These are phyloP conservation scores for Keithomyces neogunnii DNA, from an alignment of 2,329 filamentous ascomycete species.

Conservation along the genomic window DNA sequence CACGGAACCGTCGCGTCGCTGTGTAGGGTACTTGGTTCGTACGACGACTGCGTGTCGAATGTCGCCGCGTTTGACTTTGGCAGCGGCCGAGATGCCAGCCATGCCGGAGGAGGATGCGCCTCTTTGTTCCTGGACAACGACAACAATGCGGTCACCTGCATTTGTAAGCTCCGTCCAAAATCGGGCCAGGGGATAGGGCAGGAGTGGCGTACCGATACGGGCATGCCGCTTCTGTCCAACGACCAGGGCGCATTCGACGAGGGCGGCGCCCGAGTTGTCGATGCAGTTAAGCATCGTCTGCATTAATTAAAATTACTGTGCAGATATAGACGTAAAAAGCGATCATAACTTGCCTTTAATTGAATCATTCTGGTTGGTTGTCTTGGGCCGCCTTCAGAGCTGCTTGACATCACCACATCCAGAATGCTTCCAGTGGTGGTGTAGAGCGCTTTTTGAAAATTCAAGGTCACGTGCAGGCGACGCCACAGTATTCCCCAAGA, in stretches of 20 bases:
- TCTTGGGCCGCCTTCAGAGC: conserved; percentile 5
- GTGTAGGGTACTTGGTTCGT: conserved; percentile 78
- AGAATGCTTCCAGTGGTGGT: neutral
- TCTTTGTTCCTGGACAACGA: conserved; percentile 95
- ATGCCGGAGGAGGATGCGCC: conserved; percentile 64
- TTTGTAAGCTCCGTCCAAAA: neutral
- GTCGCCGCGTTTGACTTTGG: conserved; percentile 93
- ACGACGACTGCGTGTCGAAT: conserved; percentile 95
- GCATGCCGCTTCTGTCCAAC: conserved; percentile 84
- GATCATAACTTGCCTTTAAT: conserved; percentile 55
- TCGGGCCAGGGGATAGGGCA: neutral
- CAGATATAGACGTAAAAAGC: neutral
- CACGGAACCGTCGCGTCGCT: conserved; percentile 79
- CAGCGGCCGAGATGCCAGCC: conserved; percentile 64
- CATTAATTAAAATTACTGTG: conserved; percentile 8
- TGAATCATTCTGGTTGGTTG: conserved; percentile 67
- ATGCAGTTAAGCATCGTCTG: conserved; percentile 98
- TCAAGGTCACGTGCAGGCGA: conserved; percentile 2
- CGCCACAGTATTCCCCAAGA: conserved; percentile 1
- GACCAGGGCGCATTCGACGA: conserved; percentile 93
- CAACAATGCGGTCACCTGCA: conserved; percentile 88
- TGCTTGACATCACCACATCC: neutral
- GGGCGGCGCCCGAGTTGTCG: conserved; percentile 96
- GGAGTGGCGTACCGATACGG: conserved; percentile 62
- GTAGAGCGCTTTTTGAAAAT: conserved; percentile 1